Evolutionary conservation across 2,329 filamentous ascomycete genomes (phyloP).

Genomic region (Byssochlamys sp.): DNA sequence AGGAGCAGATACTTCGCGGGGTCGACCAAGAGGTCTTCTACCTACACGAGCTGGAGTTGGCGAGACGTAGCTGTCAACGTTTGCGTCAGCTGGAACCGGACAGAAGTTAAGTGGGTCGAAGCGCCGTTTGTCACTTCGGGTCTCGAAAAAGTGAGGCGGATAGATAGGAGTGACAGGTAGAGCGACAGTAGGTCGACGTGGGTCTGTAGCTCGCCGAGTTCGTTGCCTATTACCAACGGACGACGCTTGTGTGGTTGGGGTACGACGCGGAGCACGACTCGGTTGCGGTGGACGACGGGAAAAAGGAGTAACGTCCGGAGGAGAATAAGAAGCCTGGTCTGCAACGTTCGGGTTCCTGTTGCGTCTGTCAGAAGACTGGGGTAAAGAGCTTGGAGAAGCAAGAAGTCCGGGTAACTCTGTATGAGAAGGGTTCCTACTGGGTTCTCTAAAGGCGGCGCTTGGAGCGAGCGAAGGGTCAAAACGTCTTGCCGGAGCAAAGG

Average conservation of each 20-base stretch:
- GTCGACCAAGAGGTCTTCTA: slow-evolving; percentile 1
- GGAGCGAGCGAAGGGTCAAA: neutral
- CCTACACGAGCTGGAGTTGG: slow-evolving; percentile 2
- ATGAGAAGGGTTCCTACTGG: neutral
- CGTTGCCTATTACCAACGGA: neutral
- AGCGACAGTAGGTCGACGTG: neutral
- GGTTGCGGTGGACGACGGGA: neutral
- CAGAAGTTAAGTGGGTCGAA: slow-evolving; percentile 12
- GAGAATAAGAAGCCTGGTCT: neutral
- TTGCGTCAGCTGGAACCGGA: slow-evolving; percentile 3
- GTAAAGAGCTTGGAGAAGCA: neutral
- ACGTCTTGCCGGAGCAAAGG: neutral
- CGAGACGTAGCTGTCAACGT: neutral
- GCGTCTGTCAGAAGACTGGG: neutral
- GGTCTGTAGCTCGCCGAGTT: neutral
- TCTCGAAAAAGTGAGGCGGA: slow-evolving; percentile 10
- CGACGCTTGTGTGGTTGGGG: neutral
- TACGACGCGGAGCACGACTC: slow-evolving; percentile 1
- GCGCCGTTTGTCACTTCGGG: slow-evolving; percentile 3
- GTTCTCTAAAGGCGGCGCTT: neutral
- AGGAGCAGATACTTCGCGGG: neutral
- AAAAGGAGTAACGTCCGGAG: neutral
- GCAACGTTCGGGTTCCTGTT: neutral
- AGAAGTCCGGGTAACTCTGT: neutral
- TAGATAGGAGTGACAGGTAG: neutral